Evolutionary conservation across 768 basidiomycete genomes (phyloP).

Genomic region (Coprinopsis strossmayeri): DNA sequence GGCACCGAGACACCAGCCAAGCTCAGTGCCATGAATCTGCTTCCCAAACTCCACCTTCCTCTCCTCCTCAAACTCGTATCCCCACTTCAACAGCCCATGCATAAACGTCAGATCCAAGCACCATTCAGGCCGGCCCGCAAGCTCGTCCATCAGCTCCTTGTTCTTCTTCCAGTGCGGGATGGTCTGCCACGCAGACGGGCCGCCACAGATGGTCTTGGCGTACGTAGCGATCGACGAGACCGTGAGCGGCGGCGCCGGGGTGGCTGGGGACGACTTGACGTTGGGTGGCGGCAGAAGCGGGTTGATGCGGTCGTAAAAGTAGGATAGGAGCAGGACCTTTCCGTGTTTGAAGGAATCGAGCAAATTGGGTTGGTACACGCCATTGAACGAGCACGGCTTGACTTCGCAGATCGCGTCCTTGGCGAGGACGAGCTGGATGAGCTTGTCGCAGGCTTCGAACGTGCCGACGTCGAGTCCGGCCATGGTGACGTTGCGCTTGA

Average conservation of each 20-base stretch:
- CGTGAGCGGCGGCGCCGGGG: slow-evolving; percentile 24
- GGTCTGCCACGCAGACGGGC: slow-evolving; percentile 52
- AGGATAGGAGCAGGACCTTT: slow-evolving; percentile 86
- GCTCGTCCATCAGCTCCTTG: slow-evolving; percentile 42
- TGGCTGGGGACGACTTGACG: not conserved
- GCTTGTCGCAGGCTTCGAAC: slow-evolving; percentile 79
- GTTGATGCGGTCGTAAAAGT: slow-evolving; percentile 92
- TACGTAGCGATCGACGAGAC: slow-evolving; percentile 57
- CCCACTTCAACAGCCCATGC: slow-evolving; percentile 79
- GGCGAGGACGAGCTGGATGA: slow-evolving; percentile 86
- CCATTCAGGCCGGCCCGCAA: slow-evolving; percentile 84
- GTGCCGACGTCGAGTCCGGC: slow-evolving; percentile 72
- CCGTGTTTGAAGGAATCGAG: slow-evolving; percentile 84
- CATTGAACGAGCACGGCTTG: slow-evolving; percentile 95
- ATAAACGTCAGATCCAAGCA: slow-evolving; percentile 96
- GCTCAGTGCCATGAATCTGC: slow-evolving; percentile 81
- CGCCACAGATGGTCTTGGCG: slow-evolving; percentile 69
- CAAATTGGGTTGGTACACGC: slow-evolving; percentile 93
- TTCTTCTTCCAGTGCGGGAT: slow-evolving; percentile 29
- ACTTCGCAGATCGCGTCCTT: slow-evolving; percentile 92
- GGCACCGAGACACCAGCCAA: slow-evolving; percentile 92
- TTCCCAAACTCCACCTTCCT: slow-evolving; percentile 78
- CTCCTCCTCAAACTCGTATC: slow-evolving; percentile 79
- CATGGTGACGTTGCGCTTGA: slow-evolving; percentile 71
- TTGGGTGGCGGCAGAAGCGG: slow-evolving; percentile 51